Evolutionary conservation across 176 grass and related monocot species (phyloP).

Genomic region (Elymus sibiricus): DNA sequence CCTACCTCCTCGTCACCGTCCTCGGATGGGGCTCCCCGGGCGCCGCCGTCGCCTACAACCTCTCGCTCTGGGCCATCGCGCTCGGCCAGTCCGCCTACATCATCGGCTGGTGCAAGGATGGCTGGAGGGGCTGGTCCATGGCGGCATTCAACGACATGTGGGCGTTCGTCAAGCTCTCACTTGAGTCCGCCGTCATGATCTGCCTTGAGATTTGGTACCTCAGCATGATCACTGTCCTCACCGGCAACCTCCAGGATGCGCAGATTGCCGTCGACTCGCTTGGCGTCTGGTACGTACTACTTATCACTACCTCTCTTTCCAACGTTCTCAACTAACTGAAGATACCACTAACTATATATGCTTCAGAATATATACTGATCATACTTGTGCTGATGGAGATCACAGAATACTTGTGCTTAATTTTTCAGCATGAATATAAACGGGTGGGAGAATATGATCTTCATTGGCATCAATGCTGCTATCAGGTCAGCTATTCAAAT

Average conservation of each 20-base stretch:
- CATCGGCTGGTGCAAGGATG: conserved; percentile 39
- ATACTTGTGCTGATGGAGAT: background rate
- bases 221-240: conserved; percentile 33
- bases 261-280: conserved; percentile 48
- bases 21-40: conserved; percentile 30
- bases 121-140: conserved; percentile 38
- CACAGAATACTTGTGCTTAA: background rate
- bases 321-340: background rate
- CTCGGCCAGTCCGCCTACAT: conserved; percentile 41
- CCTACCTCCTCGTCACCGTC: conserved; percentile 31
- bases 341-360: no score
- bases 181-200: conserved; percentile 56
- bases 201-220: conserved; percentile 68
- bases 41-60: conserved; percentile 32
- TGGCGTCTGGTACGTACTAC: conserved; percentile 44
- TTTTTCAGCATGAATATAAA: conserved; percentile 52
- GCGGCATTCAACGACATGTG: conserved; percentile 39
- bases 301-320: background rate
- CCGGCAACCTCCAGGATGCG: conserved; percentile 38
- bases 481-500: conserved; percentile 6
- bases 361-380: no score
- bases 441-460: conserved; percentile 52
- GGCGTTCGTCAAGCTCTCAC: conserved; percentile 45
- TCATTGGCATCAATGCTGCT: conserved; percentile 54
- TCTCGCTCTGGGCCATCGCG: conserved; percentile 29